Base-by-base conservation (phyloP, 2,329 filamentous ascomycete genomes). In the Tolypocladium paradoxum region DNA sequence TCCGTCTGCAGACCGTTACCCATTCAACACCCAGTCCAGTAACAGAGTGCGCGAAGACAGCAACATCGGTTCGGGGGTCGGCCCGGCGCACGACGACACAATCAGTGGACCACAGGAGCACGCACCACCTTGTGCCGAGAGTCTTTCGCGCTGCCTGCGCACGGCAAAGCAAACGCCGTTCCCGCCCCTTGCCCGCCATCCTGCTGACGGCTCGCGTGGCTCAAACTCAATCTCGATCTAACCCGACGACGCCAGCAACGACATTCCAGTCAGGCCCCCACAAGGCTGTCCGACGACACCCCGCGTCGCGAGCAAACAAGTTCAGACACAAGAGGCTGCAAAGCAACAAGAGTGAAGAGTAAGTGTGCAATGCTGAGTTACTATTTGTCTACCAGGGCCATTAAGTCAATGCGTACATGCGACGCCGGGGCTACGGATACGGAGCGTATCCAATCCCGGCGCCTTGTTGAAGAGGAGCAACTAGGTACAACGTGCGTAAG, bases 301-400 rank as follows among this genome's bases (percentile, higher is more conserved):
- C 35, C 24, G 24, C 24, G 16, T 11, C 24, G 24, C 14, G 3
- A 4, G 11, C 4, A 5, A 29, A 9, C 18, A 20, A 5, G 5
- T 9, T 6, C 14, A n/a, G 24, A 29, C 22, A 18, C 14, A 9
- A 9, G 14, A 27, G 5, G 27, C 8, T 29, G 24, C 24, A 29
- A 14, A 14, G 38, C 8, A 43, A 29, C 9, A 14, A 45, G 4
- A 6, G 37, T 38, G 2, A 38, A 38, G 37, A 4, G 16, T 9
- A 5, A n/a, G 1, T 57, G 58, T 64, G 59, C 62, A 66, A 67
- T 63, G 60, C 62, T 56, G 59, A 65, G 59, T 64, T 64, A 61
- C 51, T 62, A 64, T 20, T 63, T 65, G 62, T 63, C 61, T 64
- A 64, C 61, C 58, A 60, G 63, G 58, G 60, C 65, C 64, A 65